These are phyloP conservation scores for Brasilioporus rufonigricans DNA, from an alignment of 768 basidiomycete species.

Conservation along the genomic window DNA sequence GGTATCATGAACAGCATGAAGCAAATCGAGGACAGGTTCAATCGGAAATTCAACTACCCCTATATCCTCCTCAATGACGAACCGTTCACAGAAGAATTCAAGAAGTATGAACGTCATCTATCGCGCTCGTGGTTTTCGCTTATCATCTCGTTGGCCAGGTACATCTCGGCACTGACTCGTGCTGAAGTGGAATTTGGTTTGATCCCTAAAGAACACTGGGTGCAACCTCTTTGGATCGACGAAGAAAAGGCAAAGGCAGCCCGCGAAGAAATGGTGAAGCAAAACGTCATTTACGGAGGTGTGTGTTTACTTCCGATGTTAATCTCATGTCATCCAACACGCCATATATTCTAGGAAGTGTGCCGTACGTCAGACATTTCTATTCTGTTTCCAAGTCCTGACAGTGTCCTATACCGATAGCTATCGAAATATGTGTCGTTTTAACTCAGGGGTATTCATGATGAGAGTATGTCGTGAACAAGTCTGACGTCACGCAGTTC, in stretches of 20 bases:
- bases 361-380: conserved; percentile 50
- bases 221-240: conserved; percentile 76
- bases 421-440: conserved; percentile 96
- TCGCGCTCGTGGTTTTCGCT: not conserved
- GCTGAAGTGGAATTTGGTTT: conserved; percentile 51
- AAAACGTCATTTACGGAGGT: conserved; percentile 70
- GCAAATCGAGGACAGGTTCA: conserved; percentile 86
- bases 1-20: conserved; percentile 62
- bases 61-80: conserved; percentile 90
- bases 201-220: conserved; percentile 71
- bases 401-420: conserved; percentile 30
- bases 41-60: conserved; percentile 73
- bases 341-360: conserved; percentile 49
- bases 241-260: conserved; percentile 58
- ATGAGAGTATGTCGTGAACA: not conserved
- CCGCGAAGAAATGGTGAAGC: conserved; percentile 59
- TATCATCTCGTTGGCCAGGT: conserved; percentile 24
- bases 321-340: conserved; percentile 6
- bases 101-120: conserved; percentile 44
- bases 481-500: conserved; percentile 44
- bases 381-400: conserved; percentile 2
- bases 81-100: conserved; percentile 75
- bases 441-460: conserved; percentile 73
- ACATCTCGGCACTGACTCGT: conserved; percentile 28
- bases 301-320: not conserved